phyloP scores from a whole-genome alignment of 1,284 basidiomycete species.

The Coniophora puteana region DNA sequence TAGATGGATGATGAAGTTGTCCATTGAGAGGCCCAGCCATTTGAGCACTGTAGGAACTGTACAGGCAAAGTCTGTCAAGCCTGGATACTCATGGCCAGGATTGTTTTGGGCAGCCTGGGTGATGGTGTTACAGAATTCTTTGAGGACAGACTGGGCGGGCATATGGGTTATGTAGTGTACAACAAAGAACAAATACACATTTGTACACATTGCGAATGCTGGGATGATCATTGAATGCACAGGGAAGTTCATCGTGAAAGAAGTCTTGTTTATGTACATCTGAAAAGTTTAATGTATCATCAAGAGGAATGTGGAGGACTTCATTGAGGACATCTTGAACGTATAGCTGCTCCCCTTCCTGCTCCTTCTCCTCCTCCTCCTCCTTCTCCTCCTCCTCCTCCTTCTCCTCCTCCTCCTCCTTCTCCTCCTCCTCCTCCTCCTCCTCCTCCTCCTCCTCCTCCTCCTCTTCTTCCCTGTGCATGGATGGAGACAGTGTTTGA shows the following conservation, averaged over 20 bases:
- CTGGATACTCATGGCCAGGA: neutral
- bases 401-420: too few species aligned
- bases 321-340: too few species aligned
- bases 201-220: neutral
- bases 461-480: too few species aligned
- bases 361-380: too few species aligned
- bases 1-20: neutral
- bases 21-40: neutral
- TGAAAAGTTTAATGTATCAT: too few species aligned
- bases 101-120: neutral
- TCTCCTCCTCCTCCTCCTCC: too few species aligned
- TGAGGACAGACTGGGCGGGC: neutral
- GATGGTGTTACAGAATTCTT: neutral
- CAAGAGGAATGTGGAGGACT: too few species aligned
- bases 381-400: too few species aligned
- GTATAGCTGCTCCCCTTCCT: too few species aligned
- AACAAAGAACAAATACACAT: conserved; percentile 1
- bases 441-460: too few species aligned
- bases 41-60: neutral
- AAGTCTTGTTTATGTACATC: neutral
- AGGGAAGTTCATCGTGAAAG: neutral
- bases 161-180: neutral
- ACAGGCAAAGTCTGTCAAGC: neutral
- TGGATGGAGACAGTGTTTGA: too few species aligned
- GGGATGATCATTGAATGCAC: neutral